phyloP scores from a whole-genome alignment of 257 asterid species.

The Hygrophila difformis region DNA sequence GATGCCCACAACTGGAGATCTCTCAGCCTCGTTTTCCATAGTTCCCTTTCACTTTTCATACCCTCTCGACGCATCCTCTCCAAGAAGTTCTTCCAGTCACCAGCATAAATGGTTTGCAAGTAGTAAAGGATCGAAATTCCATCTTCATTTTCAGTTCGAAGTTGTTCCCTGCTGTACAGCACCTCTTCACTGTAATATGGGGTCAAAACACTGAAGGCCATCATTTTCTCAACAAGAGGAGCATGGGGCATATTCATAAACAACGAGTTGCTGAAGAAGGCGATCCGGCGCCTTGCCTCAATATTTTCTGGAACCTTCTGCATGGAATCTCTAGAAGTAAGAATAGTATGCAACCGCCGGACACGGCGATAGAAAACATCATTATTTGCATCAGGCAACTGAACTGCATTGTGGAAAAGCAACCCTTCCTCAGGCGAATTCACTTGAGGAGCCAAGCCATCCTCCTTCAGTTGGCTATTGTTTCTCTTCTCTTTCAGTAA shows the following conservation, averaged over 20 bases:
- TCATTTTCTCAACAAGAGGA: conserved; percentile 98
- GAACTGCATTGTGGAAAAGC: conserved; percentile 76
- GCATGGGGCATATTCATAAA: conserved; percentile 99
- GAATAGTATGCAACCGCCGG: conserved; percentile 80
- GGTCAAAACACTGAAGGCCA: conserved; percentile 94
- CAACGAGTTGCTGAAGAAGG: conserved; percentile 96
- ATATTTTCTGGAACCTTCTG: conserved; percentile 83
- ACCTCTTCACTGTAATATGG: conserved; percentile 98
- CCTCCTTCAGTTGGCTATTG: conserved; percentile 72
- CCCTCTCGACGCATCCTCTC: conserved; percentile 94
- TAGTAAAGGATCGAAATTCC: conserved; percentile 92
- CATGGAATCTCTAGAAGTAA: conserved; percentile 95
- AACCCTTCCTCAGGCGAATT: conserved; percentile 46
- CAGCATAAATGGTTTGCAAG: conserved; percentile 88
- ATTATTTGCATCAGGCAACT: conserved; percentile 59
- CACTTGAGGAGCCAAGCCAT: conserved; percentile 80
- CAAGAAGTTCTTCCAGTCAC: conserved; percentile 89
- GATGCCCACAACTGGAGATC: conserved; percentile 98
- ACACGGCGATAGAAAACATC: conserved; percentile 81
- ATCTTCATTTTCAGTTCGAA: conserved; percentile 96
- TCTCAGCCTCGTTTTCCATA: conserved; percentile 68
- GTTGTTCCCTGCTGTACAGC: conserved; percentile 80
- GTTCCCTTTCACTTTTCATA: conserved; percentile 63
- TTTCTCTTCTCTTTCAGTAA: conserved; percentile 65
- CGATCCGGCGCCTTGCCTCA: conserved; percentile 96